phyloP scores from a whole-genome alignment of 805 yeast genomes.

The Wickerhamiella slavikovae region DNA sequence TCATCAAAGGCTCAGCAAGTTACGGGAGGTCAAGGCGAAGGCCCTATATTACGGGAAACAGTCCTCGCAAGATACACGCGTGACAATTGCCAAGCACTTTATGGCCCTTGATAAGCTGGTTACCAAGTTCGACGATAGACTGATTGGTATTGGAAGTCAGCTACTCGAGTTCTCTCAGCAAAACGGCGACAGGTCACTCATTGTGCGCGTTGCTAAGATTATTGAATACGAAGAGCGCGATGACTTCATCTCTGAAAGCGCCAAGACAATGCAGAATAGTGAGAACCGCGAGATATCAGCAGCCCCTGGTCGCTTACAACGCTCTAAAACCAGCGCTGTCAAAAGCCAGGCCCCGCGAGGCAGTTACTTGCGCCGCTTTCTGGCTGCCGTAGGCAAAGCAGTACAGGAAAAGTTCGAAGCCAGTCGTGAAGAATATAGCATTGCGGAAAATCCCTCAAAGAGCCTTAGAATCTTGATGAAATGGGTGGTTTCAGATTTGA shows the following conservation, averaged over 20 bases:
- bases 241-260: conserved; percentile 29
- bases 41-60: conserved; percentile 32
- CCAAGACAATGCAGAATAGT: neutral
- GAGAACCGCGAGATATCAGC: too few species aligned
- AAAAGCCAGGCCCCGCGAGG: neutral
- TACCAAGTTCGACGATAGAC: conserved; percentile 34
- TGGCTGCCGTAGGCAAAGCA: conserved; percentile 34
- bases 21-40: conserved; percentile 64
- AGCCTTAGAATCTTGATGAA: conserved; percentile 44
- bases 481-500: conserved; percentile 70
- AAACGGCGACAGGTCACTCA: conserved; percentile 44
- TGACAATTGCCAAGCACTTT: conserved; percentile 40
- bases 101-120: conserved; percentile 28
- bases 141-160: conserved; percentile 47
- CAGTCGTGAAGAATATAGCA: conserved; percentile 34
- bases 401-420: conserved; percentile 47
- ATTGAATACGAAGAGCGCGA: conserved; percentile 64
- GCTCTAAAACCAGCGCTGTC: neutral
- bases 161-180: conserved; percentile 54
- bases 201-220: conserved; percentile 53
- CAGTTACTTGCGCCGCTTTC: conserved; percentile 20
- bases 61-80: conserved; percentile 42
- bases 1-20: conserved; percentile 49
- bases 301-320: neutral
- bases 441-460: conserved; percentile 26